Base-by-base conservation (phyloP, 192 early-diverging fungal genomes). In the Fimicolochytrium jonesii region DNA sequence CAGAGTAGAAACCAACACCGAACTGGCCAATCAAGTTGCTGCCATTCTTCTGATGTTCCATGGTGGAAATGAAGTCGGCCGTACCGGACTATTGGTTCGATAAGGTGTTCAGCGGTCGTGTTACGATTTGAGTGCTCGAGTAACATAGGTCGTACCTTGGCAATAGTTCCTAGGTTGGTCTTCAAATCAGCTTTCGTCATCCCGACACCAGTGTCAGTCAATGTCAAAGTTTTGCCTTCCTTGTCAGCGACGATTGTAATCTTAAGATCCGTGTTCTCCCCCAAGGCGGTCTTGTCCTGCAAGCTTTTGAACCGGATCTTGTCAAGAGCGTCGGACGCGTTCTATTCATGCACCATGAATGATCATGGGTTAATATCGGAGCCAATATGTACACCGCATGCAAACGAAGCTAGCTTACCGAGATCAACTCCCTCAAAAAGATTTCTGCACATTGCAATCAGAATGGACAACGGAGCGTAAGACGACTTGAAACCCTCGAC, bases 1-100 rank as follows among this genome's bases (percentile, higher is more conserved):
- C 92, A 29, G 93, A 95, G 81, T 99, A 99, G 77, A 99, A 99
- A 31, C 97, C 95, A 28, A 98, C 95, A 86, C 97, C 97, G 75
- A 99, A 99, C 77, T 99, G 93, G 41, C 97, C 97, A 59, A 96
- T 95, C 59, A 96, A 78, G 28, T 83, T 81, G 35, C 78, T 75
- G 69, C 84, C 81, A 64, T 54, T 64, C 50, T 82, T 81, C 60
- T 93, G 86, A 32, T 89, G 83, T 48, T 94, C 90, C 50, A 94
- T 67, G 17, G 86, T 81, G 57, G 89, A 77, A 58, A 94, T 64
- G 67, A 92, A 94, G 52, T 93, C 92, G 30, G 86, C 83, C 1
- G 97, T 98, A 6, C 97, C 97, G 3, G 94, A 97, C 72, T 73
- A 58, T 11, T n/a, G n/a, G n/a, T n/a, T n/a, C n/a, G n/a, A n/a